Evolutionary conservation across 768 basidiomycete species (phyloP).

Genomic region (Leccinum longicurvipes): DNA sequence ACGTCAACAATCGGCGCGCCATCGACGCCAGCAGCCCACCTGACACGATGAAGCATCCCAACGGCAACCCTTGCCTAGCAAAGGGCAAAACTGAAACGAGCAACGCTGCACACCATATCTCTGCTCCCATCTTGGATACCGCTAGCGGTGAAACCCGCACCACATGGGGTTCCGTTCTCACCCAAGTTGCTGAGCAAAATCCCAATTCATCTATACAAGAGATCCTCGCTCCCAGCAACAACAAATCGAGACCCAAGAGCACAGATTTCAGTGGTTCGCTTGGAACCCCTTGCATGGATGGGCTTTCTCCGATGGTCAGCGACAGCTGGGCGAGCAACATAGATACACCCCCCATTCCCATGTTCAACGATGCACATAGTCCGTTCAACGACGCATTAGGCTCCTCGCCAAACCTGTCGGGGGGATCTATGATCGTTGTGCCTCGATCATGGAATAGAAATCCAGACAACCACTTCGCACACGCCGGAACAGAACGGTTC

Average conservation of each 20-base stretch:
- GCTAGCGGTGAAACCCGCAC: slow-evolving; percentile 52
- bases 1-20: too few species aligned
- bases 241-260: slow-evolving; percentile 75
- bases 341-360: slow-evolving; percentile 89
- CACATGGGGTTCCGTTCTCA: slow-evolving; percentile 68
- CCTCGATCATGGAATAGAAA: too few species aligned
- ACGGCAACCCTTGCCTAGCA: slow-evolving; percentile 85
- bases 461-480: too few species aligned
- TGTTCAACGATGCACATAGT: slow-evolving; percentile 77
- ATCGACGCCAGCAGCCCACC: too few species aligned
- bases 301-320: slow-evolving; percentile 53
- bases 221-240: slow-evolving; percentile 42
- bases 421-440: background rate
- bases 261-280: slow-evolving; percentile 82
- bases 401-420: too few species aligned
- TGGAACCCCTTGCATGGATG: slow-evolving; percentile 55
- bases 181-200: slow-evolving; percentile 81
- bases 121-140: slow-evolving; percentile 73
- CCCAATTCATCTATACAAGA: slow-evolving; percentile 64
- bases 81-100: slow-evolving; percentile 82
- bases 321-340: slow-evolving; percentile 98
- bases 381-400: too few species aligned
- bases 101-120: slow-evolving; percentile 81
- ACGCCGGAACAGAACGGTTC: too few species aligned
- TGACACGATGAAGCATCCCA: too few species aligned